Conservation (phyloP, 805 yeast species). For the Yamadazyma laniorum region DNA sequence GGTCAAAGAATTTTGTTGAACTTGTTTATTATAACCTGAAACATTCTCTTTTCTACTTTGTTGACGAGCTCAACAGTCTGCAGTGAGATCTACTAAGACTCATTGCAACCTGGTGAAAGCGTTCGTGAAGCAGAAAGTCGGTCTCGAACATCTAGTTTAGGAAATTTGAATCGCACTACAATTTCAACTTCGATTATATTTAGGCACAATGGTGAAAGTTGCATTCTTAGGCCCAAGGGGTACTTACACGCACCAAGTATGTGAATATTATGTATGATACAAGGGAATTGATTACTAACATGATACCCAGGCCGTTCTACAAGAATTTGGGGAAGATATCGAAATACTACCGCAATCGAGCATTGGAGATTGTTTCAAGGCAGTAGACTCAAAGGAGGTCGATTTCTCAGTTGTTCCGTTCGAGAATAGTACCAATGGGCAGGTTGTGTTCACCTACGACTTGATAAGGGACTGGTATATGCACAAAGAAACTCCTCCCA, state of each 20-base stretch:
- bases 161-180: too few species aligned
- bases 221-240: slow-evolving; percentile 89
- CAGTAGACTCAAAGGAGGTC: slow-evolving; percentile 43
- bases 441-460: slow-evolving; percentile 83
- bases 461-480: slow-evolving; percentile 67
- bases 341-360: slow-evolving; percentile 37
- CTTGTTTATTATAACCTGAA: not conserved
- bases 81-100: not conserved
- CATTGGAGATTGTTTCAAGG: slow-evolving; percentile 62
- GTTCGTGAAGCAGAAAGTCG: too few species aligned
- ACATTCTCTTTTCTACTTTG: not conserved
- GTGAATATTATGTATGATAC: too few species aligned
- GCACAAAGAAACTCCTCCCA: slow-evolving; percentile 10
- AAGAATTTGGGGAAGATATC: slow-evolving; percentile 46
- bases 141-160: too few species aligned
- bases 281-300: slow-evolving; percentile 6
- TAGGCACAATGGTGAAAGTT: slow-evolving; percentile 42
- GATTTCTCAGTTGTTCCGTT: slow-evolving; percentile 81
- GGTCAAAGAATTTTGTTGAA: not conserved
- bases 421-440: slow-evolving; percentile 94
- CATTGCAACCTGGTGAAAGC: not conserved
- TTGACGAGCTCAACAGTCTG: not conserved
- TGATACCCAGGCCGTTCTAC: slow-evolving; percentile 42
- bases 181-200: too few species aligned
- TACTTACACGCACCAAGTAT: slow-evolving; percentile 86